A percentile compares a stretch with the other conserved stretches of the same genome.
phyloP scores from a whole-genome alignment of 768 basidiomycete species.

The Kwoniella dendrophila region DNA sequence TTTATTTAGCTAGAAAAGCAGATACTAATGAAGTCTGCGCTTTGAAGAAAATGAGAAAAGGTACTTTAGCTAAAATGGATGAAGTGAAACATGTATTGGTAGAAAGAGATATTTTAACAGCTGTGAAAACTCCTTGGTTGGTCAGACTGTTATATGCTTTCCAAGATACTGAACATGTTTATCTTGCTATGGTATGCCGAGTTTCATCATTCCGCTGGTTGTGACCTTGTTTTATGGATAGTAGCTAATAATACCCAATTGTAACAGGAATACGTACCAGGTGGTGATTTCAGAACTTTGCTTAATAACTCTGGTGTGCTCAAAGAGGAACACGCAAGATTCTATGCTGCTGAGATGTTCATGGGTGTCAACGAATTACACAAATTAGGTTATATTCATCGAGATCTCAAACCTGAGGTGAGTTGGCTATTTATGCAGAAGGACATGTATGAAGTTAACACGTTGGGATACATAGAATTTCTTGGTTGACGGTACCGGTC shows the following conservation, averaged over 20 bases:
- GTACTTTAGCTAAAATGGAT: conserved; percentile 95
- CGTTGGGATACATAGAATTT: conserved; percentile 70
- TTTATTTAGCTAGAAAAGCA: conserved; percentile 90
- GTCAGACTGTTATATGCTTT: conserved; percentile 94
- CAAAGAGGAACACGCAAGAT: conserved; percentile 94
- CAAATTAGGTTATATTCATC: conserved; percentile 96
- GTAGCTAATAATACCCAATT: too few relatives aligned
- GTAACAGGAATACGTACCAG: conserved; percentile 88
- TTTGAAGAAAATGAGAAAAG: conserved; percentile 94
- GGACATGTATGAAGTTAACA: background rate
- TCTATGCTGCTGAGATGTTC: conserved; percentile 99
- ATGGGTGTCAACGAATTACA: conserved; percentile 89
- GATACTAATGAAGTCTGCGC: conserved; percentile 97
- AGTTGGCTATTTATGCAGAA: conserved; percentile 26
- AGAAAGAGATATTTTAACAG: conserved; percentile 95
- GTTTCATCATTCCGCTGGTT: background rate
- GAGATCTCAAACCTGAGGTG: conserved; percentile 96
- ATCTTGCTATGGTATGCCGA: conserved; percentile 77
- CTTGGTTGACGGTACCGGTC: conserved; percentile 89
- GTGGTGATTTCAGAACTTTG: conserved; percentile 95
- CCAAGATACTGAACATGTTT: conserved; percentile 86
- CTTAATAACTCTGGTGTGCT: conserved; percentile 97
- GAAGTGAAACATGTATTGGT: conserved; percentile 98
- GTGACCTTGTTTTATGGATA: too few relatives aligned
- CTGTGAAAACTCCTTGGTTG: conserved; percentile 96